phyloP scores from a whole-genome alignment of 345 rosid species.

The Sisymbrium altissimum region DNA sequence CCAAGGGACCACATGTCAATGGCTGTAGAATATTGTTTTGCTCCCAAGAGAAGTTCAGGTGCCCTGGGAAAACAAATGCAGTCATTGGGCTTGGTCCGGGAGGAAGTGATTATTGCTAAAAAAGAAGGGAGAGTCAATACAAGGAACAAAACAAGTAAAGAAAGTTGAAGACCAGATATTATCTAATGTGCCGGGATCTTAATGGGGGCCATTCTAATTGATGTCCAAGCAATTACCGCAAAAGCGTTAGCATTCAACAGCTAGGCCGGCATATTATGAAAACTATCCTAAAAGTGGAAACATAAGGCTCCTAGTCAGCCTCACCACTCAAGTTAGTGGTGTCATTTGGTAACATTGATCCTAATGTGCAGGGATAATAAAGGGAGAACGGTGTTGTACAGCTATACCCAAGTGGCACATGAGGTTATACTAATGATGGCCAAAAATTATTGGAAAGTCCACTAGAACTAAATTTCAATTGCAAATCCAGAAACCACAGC shows the following conservation, averaged over 20 bases:
- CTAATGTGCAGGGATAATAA: background rate
- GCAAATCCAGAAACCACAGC: background rate
- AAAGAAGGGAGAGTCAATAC: conserved; percentile 13
- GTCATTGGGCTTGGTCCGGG: conserved; percentile 21
- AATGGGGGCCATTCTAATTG: background rate
- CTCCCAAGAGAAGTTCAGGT: conserved; percentile 96
- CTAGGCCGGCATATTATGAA: background rate
- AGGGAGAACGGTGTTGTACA: background rate
- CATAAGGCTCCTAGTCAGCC: background rate
- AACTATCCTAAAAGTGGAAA: background rate
- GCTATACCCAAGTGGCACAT: background rate
- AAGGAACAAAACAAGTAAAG: conserved; percentile 20
- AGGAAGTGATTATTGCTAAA: conserved; percentile 23
- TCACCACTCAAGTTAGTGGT: background rate
- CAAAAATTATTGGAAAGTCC: background rate
- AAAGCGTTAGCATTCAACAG: background rate
- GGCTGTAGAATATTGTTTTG: conserved; percentile 92
- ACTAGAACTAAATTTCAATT: background rate
- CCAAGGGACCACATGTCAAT: conserved; percentile 99
- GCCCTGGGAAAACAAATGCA: conserved; percentile 62
- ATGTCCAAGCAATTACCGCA: background rate
- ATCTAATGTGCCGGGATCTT: background rate
- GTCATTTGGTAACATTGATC: background rate
- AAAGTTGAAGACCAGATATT: background rate
- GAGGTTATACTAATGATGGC: conserved; percentile 3